Base-by-base conservation (phyloP, 2,329 filamentous ascomycete genomes). In the Venturia pyrina region DNA sequence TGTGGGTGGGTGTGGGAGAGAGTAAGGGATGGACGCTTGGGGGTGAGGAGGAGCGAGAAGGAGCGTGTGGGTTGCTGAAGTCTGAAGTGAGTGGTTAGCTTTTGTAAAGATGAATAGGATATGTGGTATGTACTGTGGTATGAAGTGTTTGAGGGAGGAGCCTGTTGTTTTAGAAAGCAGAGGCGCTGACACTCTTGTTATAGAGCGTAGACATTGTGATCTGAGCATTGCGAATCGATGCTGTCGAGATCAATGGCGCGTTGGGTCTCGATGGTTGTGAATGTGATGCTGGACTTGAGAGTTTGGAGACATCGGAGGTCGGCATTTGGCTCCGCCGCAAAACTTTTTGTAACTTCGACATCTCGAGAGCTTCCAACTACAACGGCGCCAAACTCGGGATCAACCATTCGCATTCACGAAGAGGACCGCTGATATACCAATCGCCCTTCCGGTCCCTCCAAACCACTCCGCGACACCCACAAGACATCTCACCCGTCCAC, bases 91-190 rank as follows among this genome's bases (percentile, higher is more conserved):
- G 13, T 17, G 24, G 28, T 59, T 37, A 37, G 32, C 19, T 59
- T 19, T 21, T 7, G 15, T 32, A 5, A 24, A 34, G 28, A 19
- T n/a, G 53, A 19, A 13, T 21, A n/a, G 13, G 32, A 28, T 28
- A 28, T 28, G 50, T n/a, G 15, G 48, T 7, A n/a, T 37, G 6
- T n/a, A 59, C 53, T 59, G 28, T 59, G 53, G 53, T 37, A 59
- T 59, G 13, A 32, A 59, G 53, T 32, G 53, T 17, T 6, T 3
- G 19, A 37, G 32, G 32, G 53, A 17, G 11, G 53, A n/a, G 28
- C n/a, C 8, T 59, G 32, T 59, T 59, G 53, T 8, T 19, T 59
- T 44, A 57, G 17, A 66, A 10, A 74, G 73, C 5, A 71, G 71
- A 24, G 71, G 70, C 7, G 48, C 17, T 13, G 50, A 32, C 7